Conservation (phyloP, 192 early-diverging fungal species). For the Podochytrium sp. region DNA sequence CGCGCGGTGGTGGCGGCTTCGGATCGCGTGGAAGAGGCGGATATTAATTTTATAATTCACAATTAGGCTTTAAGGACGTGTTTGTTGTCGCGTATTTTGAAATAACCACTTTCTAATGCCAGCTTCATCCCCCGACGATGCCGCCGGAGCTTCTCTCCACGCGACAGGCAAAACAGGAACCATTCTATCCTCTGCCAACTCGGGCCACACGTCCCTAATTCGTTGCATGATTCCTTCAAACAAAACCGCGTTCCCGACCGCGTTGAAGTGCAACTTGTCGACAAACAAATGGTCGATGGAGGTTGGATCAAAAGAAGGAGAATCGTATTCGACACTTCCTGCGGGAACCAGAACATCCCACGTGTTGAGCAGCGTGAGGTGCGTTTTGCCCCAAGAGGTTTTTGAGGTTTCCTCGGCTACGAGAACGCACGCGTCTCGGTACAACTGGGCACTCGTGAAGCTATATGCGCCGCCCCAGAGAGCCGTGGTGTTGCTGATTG, state of each 20-base stretch:
- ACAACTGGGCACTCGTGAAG: neutral
- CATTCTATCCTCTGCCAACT: neutral
- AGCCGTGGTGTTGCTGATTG: too few relatives aligned
- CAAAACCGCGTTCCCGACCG: neutral
- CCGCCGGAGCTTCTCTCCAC: too few relatives aligned
- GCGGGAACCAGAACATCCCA: constrained; percentile 25
- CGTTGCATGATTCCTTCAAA: neutral
- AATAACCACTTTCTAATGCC: too few relatives aligned
- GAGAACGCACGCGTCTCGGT: constrained; percentile 31
- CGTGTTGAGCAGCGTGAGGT: constrained; percentile 24
- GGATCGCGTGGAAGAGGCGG: neutral
- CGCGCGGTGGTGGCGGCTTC: constrained; percentile 43
- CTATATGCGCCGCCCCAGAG: neutral
- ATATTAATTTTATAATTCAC: neutral
- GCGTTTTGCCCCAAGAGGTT: neutral
- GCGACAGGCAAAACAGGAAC: too few relatives aligned
- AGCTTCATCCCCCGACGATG: too few relatives aligned
- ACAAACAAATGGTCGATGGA: neutral
- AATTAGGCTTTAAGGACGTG: too few relatives aligned
- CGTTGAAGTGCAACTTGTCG: neutral
- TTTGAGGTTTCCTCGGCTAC: constrained; percentile 8
- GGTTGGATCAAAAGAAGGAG: constrained; percentile 1
- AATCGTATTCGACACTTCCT: neutral
- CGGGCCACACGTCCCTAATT: neutral
- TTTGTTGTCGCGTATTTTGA: too few relatives aligned